These are phyloP conservation scores for Wilcoxina mikolae DNA, from an alignment of 495 filamentous ascomycete genomes.

Conservation along the genomic window DNA sequence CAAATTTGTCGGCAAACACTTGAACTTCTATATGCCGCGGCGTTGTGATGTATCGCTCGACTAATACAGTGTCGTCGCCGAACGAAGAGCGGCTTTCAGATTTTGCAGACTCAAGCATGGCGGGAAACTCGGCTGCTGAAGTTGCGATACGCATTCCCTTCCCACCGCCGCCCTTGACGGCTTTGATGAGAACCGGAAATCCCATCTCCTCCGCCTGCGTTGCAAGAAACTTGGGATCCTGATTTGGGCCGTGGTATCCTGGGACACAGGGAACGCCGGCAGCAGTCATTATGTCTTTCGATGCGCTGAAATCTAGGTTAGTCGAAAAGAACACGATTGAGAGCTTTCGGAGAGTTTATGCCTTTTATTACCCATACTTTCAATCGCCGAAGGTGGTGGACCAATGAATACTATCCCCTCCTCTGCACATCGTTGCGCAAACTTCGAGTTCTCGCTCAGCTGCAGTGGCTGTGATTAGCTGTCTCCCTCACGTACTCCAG, in stretches of 20 bases:
- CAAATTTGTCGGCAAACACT: constrained; percentile 83
- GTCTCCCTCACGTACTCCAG: not conserved
- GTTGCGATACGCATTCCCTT: constrained; percentile 97
- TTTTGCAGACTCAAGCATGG: constrained; percentile 72
- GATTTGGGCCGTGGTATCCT: constrained; percentile 81
- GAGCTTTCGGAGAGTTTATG: constrained; percentile 30
- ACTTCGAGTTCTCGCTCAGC: constrained; percentile 74
- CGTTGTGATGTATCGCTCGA: constrained; percentile 91
- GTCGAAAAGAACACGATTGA: not conserved
- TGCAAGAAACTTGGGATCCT: constrained; percentile 56
- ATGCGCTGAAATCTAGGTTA: constrained; percentile 35
- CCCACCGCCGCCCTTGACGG: constrained; percentile 88
- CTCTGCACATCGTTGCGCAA: constrained; percentile 77
- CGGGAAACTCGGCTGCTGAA: constrained; percentile 58
- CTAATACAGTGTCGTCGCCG: constrained; percentile 87
- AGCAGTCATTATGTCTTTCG: constrained; percentile 88
- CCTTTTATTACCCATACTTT: constrained; percentile 95
- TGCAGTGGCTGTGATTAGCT: constrained; percentile 1
- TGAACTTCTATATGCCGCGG: constrained; percentile 97
- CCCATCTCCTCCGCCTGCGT: constrained; percentile 63
- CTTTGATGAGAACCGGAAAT: constrained; percentile 91
- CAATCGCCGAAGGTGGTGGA: constrained; percentile 80
- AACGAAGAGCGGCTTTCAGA: constrained; percentile 84
- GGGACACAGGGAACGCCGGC: constrained; percentile 93
- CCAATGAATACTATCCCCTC: constrained; percentile 91